Percentiles rank a stretch among this genome's conserved stretches.
phyloP scores from a whole-genome alignment of 78 protist species.

The Cavenderia fasciculata region DNA sequence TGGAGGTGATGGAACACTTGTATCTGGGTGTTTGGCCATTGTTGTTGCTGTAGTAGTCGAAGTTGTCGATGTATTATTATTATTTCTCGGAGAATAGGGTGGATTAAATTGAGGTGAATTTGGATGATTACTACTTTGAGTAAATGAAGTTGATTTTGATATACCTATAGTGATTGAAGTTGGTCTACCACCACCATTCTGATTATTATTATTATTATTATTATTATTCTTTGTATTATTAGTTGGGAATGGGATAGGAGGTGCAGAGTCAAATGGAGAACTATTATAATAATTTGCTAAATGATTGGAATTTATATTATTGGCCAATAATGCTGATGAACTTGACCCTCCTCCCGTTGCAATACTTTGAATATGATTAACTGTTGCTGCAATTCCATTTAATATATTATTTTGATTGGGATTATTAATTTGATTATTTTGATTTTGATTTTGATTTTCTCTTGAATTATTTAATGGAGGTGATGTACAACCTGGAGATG shows the following conservation, averaged over 20 bases:
- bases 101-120: not conserved
- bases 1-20: not conserved
- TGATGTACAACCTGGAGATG: not conserved
- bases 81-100: too few relatives aligned
- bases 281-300: not conserved
- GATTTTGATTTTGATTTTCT: not conserved
- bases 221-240: not conserved
- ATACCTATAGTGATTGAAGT: not conserved
- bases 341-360: not conserved
- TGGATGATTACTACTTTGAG: not conserved
- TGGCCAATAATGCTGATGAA: not conserved
- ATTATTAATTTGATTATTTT: not conserved
- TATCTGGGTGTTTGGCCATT: not conserved
- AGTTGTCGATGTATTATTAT: not conserved
- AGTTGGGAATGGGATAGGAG: constrained; percentile 65
- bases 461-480: constrained; percentile 1
- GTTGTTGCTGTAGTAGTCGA: not conserved
- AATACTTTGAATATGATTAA: not conserved
- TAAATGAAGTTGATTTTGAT: not conserved
- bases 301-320: not conserved
- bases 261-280: constrained; percentile 12
- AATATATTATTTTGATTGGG: not conserved
- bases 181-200: not conserved
- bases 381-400: not conserved
- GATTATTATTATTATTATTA: not conserved